Percentiles rank a stretch among this genome's conserved stretches.
phyloP scores from a whole-genome alignment of 495 filamentous ascomycete genomes.

The Tuber indicum region DNA sequence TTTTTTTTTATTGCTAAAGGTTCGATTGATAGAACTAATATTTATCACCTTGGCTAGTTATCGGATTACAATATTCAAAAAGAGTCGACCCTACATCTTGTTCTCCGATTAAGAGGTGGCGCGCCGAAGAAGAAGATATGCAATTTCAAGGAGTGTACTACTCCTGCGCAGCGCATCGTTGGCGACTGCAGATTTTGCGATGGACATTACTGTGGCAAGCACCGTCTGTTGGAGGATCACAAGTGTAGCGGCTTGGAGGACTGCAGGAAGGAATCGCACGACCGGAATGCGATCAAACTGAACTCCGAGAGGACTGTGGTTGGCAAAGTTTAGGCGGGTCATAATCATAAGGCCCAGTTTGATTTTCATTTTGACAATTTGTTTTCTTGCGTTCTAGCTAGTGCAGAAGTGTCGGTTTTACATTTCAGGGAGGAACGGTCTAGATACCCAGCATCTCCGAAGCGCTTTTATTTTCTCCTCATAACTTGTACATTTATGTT shows the following conservation, averaged over 20 bases:
- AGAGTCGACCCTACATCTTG: conserved; percentile 81
- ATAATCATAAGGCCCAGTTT: neutral
- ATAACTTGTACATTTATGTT: conserved; percentile 30
- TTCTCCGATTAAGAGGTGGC: conserved; percentile 80
- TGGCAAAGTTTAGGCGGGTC: conserved; percentile 36
- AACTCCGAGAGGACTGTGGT: conserved; percentile 72
- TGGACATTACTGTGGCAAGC: conserved; percentile 88
- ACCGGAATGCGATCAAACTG: conserved; percentile 83
- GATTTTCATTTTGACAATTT: neutral
- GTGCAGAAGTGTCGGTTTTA: conserved; percentile 1
- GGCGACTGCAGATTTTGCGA: conserved; percentile 94
- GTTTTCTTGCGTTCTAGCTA: neutral
- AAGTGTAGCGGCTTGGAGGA: conserved; percentile 90
- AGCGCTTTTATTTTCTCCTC: conserved; percentile 21
- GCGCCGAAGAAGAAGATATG: conserved; percentile 78
- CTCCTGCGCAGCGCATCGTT: conserved; percentile 78
- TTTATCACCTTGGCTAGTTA: conserved; percentile 54
- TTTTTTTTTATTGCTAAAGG: neutral
- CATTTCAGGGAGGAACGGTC: conserved; percentile 2
- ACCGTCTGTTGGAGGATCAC: conserved; percentile 87
- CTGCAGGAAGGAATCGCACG: conserved; percentile 92
- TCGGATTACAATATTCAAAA: conserved; percentile 95
- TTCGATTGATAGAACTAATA: neutral
- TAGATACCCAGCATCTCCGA: conserved; percentile 22
- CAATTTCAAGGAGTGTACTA: conserved; percentile 79